A percentile compares a stretch with the other conserved stretches of the same genome.
Evolutionary conservation across 225 moss, liverwort and hornwort species (phyloP).

Genomic region (Polytrichum formosum): DNA sequence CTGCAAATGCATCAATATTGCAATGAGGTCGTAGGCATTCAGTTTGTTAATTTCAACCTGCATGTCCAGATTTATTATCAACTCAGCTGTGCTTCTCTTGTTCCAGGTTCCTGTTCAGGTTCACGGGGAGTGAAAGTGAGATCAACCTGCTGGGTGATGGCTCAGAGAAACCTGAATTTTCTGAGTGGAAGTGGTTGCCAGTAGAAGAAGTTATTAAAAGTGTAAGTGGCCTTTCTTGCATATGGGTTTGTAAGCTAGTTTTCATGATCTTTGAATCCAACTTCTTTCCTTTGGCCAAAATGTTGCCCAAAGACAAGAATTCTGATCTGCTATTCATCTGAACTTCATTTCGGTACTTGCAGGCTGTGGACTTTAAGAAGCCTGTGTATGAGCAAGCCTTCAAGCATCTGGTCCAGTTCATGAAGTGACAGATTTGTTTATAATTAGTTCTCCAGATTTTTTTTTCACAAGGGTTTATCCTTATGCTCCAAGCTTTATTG

Average conservation of each 20-base stretch:
- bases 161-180: conserved; percentile 69
- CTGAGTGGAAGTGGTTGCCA: conserved; percentile 76
- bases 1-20: too few relatives aligned
- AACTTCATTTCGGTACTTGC: conserved; percentile 19
- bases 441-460: not conserved
- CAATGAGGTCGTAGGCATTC: too few relatives aligned
- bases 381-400: conserved; percentile 74
- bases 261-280: not conserved
- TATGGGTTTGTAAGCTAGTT: not conserved
- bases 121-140: conserved; percentile 69
- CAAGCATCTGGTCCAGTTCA: conserved; percentile 37
- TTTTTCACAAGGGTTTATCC: too few relatives aligned
- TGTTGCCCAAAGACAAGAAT: not conserved
- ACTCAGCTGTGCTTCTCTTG: not conserved
- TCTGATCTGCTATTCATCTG: not conserved
- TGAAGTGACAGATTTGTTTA: conserved; percentile 27
- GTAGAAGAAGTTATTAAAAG: conserved; percentile 47
- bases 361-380: conserved; percentile 81
- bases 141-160: conserved; percentile 72
- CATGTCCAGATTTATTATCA: not conserved
- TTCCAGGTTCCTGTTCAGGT: conserved; percentile 82
- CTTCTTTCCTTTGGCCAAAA: not conserved
- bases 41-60: not conserved
- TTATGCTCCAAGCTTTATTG: too few relatives aligned
- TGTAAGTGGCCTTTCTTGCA: conserved; percentile 27